Conservation (phyloP, 169 alveolate genomes). For the Perkinsus olseni region DNA sequence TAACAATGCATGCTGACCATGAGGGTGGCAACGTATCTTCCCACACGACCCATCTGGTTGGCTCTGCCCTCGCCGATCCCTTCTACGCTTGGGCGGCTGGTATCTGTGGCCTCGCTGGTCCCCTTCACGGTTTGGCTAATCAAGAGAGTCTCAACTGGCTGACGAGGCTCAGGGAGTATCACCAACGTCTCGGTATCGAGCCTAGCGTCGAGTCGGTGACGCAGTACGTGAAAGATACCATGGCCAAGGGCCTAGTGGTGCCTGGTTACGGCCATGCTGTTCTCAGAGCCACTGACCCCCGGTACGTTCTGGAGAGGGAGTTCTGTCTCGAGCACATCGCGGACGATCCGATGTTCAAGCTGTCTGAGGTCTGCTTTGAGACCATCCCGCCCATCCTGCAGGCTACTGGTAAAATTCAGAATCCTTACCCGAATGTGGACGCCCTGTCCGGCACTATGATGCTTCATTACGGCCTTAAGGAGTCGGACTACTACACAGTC, state of each 20-base stretch:
- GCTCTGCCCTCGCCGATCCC: slow-evolving; percentile 87
- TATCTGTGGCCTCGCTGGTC: slow-evolving; percentile 83
- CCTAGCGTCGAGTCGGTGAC: slow-evolving; percentile 45
- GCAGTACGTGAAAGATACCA: slow-evolving; percentile 45
- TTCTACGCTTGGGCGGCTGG: slow-evolving; percentile 77
- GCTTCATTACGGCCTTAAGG: slow-evolving; percentile 72
- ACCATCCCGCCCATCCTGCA: slow-evolving; percentile 71
- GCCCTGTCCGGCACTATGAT: slow-evolving; percentile 87
- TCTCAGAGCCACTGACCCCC: slow-evolving; percentile 89
- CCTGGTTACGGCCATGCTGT: slow-evolving; percentile 98
- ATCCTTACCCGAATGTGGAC: slow-evolving; percentile 95
- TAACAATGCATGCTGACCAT: slow-evolving; percentile 72
- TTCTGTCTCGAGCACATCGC: slow-evolving; percentile 73
- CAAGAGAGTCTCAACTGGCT: slow-evolving; percentile 88
- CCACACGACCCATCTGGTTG: slow-evolving; percentile 84
- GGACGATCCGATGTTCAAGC: slow-evolving; percentile 67
- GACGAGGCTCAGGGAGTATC: slow-evolving; percentile 56
- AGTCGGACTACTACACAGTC: slow-evolving; percentile 84
- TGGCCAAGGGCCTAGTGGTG: slow-evolving; percentile 73
- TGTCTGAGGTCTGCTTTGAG: slow-evolving; percentile 62
- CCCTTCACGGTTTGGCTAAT: slow-evolving; percentile 90
- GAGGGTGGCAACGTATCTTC: slow-evolving; percentile 93
- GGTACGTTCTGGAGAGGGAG: slow-evolving; percentile 54
- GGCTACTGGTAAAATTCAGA: slow-evolving; percentile 75
- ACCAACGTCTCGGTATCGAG: slow-evolving; percentile 48